phyloP scores from a whole-genome alignment of 352 stramenopile species.

The Pythium rishiriense region DNA sequence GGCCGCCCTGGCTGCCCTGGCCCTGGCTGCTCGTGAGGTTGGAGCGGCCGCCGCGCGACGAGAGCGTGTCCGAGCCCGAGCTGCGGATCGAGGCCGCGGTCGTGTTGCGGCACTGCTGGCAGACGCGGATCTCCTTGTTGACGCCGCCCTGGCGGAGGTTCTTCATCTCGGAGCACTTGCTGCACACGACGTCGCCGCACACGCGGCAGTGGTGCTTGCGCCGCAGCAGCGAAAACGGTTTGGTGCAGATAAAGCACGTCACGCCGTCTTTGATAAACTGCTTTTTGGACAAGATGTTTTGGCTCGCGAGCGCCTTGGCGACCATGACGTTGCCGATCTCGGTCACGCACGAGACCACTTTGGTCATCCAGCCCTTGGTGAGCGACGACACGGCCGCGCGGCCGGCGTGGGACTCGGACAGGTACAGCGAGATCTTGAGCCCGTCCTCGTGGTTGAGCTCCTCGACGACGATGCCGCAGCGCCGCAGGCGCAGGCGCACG shows the following conservation, averaged over 20 bases:
- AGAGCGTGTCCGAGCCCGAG: conserved; percentile 51
- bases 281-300: conserved; percentile 68
- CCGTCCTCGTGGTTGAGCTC: conserved; percentile 57
- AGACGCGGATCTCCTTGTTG: conserved; percentile 80
- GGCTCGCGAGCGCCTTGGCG: conserved; percentile 56
- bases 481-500: conserved; percentile 74
- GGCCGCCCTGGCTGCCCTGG: conserved; percentile 10
- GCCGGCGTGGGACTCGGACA: conserved; percentile 76
- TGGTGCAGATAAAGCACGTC: conserved; percentile 72
- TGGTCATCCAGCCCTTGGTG: conserved; percentile 83
- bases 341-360: conserved; percentile 69
- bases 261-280: conserved; percentile 79
- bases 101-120: conserved; percentile 56
- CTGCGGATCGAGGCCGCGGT: conserved; percentile 65
- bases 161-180: conserved; percentile 83
- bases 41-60: conserved; percentile 27
- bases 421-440: conserved; percentile 68
- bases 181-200: conserved; percentile 83
- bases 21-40: conserved; percentile 8
- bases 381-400: conserved; percentile 68
- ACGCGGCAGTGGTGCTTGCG: conserved; percentile 87
- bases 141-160: conserved; percentile 59
- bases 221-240: conserved; percentile 72
- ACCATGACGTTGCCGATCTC: conserved; percentile 72
- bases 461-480: conserved; percentile 80